Evolutionary conservation across 1,284 basidiomycete genomes (phyloP), one percentile per base, ranked within the genome.

Genomic region (Naganishia liquefaciens): DNA sequence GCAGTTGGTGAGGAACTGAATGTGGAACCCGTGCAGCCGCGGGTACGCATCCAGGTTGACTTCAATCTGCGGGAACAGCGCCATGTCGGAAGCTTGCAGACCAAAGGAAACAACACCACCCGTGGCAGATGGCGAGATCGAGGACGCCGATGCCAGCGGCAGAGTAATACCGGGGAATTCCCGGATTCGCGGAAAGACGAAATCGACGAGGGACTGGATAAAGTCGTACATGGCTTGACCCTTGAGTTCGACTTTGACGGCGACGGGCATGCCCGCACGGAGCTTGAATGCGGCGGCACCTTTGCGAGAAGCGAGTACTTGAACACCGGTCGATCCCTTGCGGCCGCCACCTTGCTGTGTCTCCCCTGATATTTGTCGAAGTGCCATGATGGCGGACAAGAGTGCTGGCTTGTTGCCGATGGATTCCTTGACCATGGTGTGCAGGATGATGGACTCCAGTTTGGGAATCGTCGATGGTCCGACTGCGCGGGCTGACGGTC

Each of bases 201-300:
- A 98, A 72, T 97, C 93, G 71, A 88, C 86, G 70, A 99, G 85
- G 7, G 86, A 87, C 68, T 88, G 87, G 66, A 99, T 81, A 79
- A 99, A 97, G 72, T 93, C 89, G 82, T 92, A 97, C 88, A 97
- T 97, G 68, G 88, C 86, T 55, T 89, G 87, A 10, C 93, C 94
- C 72, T 86, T 87, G 70, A 99, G 80, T 72, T 91, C 89, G 68
- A 97, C 93, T 80, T 93, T 93, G 69, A 86, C 91, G 64, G 92
- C 91, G 33, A 90, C 81, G 0, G 95, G 92, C 70, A 91, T 81
- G 27, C 90, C 90, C 0, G 86, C 86, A 33, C 95, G 84, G 42
- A 95, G 84, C 74, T 83, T 82, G 89, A 93, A 98, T 0, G 88
- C 87, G 15, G 90, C 88, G 25, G 92, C 87, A 47, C 87, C 86